Evolutionary conservation across 1,139 yeast genomes (phyloP).

Genomic region (Wickerhamiella infanticola): DNA sequence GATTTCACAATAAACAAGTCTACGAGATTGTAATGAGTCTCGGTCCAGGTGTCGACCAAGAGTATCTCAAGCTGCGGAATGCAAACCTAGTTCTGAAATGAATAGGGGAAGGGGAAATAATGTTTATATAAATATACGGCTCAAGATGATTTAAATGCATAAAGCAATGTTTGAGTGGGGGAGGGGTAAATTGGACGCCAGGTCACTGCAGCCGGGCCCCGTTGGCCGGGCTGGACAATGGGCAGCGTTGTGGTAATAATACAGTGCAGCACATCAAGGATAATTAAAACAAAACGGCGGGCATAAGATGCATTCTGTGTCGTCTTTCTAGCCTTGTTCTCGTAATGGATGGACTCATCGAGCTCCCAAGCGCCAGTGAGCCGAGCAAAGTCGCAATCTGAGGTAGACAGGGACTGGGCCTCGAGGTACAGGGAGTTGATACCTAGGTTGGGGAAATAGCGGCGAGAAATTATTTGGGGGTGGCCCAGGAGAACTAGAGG

Average conservation of each 20-base stretch:
- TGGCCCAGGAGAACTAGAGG: constrained; percentile 8
- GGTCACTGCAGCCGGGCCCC: not conserved
- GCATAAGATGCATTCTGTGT: not conserved
- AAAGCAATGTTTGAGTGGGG: constrained; percentile 11
- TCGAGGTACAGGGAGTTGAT: constrained; percentile 11
- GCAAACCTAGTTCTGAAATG: constrained; percentile 70
- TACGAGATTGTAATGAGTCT: constrained; percentile 63
- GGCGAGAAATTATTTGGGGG: constrained; percentile 11
- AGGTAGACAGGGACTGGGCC: constrained; percentile 1
- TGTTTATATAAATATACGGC: not conserved
- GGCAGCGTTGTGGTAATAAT: constrained; percentile 12
- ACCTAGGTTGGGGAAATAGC: constrained; percentile 10
- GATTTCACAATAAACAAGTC: constrained; percentile 75
- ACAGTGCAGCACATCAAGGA: constrained; percentile 14
- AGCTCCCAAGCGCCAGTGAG: constrained; percentile 1
- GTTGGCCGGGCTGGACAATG: constrained; percentile 9
- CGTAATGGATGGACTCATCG: constrained; percentile 5
- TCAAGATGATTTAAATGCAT: constrained; percentile 7
- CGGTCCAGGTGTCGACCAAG: constrained; percentile 90
- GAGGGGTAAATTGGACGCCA: constrained; percentile 14
- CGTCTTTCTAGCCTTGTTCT: not conserved
- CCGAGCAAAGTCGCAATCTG: not conserved
- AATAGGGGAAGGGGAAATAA: constrained; percentile 1
- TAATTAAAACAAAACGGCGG: not conserved
- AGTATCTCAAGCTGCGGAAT: constrained; percentile 70